Base-by-base conservation (phyloP, 176 grass and related monocot genomes). In the Rhynchospora breviuscula region DNA sequence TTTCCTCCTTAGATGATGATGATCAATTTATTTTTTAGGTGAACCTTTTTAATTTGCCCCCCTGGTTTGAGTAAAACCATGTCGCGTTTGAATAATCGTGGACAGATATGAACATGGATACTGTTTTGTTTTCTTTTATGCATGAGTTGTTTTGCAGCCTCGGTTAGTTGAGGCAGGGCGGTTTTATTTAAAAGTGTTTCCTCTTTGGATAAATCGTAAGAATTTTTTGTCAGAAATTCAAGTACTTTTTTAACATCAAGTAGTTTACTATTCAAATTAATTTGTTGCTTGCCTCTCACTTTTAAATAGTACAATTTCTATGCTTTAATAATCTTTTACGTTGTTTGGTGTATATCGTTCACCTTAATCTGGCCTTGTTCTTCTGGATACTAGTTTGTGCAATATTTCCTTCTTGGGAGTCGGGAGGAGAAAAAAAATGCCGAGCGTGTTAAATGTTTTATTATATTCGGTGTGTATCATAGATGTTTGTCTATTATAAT, bases 1-100 rank as follows among this genome's bases (percentile, higher is more conserved):
- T 67, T 48, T 7, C 2, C 13, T 26, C n/a, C 3, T 22, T 65
- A 31, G 80, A 82, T 82, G 62, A 82, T 82, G 80, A 82, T 82
- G 80, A 82, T 82, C 80, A 82, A 82, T 82, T 82, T 82, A 82
- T 67, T 82, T 53, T 61, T 80, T 80, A 35, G 51, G 51, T 79
- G 64, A 43, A 67, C 29, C 29, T 67, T 67, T 74, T 74, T 45
- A 74, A 23, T 74, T 76, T 29, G 48, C 48, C 48, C 17, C 13
- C 23, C 40, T n/a, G 58, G 59, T 64, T 81, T 49, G 45, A 46
- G n/a, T 48, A 46, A 73, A 78, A 54, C 73, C 58, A 66, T 82
- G 59, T 68, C 31, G 12, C 63, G 10, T 67, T 82, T 82, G 80
- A 82, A 82, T 82, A 82, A 82, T 68, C 63, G 44, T 52, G 12